Conservation (phyloP, 192 early-diverging fungal genomes). For the Umbelopsis ramanniana region DNA sequence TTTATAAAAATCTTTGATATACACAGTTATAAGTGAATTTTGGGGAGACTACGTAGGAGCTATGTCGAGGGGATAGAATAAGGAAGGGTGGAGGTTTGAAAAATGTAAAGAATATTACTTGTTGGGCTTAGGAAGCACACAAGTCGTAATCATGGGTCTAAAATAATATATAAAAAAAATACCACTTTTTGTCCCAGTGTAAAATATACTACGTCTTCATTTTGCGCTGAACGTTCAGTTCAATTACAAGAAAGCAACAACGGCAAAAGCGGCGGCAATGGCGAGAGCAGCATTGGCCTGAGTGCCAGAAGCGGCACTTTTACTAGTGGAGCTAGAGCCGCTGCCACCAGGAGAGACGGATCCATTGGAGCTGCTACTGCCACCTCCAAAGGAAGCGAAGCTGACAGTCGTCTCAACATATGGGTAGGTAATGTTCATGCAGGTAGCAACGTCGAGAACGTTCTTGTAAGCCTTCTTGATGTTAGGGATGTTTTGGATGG, state of each 20-base stretch:
- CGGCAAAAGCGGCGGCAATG: constrained; percentile 35
- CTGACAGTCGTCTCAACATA: constrained; percentile 37
- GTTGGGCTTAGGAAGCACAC: not conserved
- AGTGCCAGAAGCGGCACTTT: constrained; percentile 7
- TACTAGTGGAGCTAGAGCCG: not conserved
- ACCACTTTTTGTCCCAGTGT: too few species aligned
- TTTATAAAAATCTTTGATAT: constrained; percentile 15
- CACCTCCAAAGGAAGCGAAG: constrained; percentile 21
- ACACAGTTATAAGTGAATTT: not conserved
- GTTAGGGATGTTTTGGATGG: constrained; percentile 32
- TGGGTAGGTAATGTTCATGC: constrained; percentile 44
- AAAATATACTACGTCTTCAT: too few species aligned
- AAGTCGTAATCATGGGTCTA: not conserved
- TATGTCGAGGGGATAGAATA: not conserved
- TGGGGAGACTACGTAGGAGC: constrained; percentile 2
- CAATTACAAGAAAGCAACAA: constrained; percentile 15
- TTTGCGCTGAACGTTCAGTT: too few species aligned
- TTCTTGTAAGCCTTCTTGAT: constrained; percentile 38
- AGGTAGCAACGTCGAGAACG: constrained; percentile 41
- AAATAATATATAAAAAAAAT: not conserved
- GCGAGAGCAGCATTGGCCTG: constrained; percentile 33
- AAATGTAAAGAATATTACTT: not conserved
- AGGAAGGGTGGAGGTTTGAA: not conserved
- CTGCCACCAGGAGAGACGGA: not conserved
- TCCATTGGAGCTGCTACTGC: not conserved